Evolutionary conservation across 129 eudicot species (phyloP).

Genomic region (Tagetes erecta): DNA sequence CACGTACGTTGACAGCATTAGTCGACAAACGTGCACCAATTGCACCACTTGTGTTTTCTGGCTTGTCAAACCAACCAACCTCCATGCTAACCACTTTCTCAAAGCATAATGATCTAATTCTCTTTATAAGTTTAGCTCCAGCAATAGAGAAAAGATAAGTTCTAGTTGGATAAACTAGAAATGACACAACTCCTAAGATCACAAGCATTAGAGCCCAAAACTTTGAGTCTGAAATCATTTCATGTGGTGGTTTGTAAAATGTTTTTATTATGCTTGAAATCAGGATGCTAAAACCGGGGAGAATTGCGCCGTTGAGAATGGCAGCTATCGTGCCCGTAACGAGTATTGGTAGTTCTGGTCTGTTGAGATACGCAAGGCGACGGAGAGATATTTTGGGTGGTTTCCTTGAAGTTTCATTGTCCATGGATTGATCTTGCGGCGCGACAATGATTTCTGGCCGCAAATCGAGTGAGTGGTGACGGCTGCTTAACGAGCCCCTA

Average conservation of each 20-base stretch:
- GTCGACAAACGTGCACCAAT: slow-evolving; percentile 75
- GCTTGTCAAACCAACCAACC: slow-evolving; percentile 79
- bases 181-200: too few relatives aligned
- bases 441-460: too few relatives aligned
- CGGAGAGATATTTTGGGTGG: slow-evolving; percentile 36
- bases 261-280: slow-evolving; percentile 50
- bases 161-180: slow-evolving; percentile 39
- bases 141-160: slow-evolving; percentile 74
- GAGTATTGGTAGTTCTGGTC: slow-evolving; percentile 63
- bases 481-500: too few relatives aligned
- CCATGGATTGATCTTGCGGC: too few relatives aligned
- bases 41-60: slow-evolving; percentile 69
- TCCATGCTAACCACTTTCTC: slow-evolving; percentile 72
- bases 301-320: slow-evolving; percentile 48
- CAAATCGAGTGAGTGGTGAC: too few relatives aligned
- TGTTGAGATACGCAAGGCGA: slow-evolving; percentile 70
- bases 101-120: slow-evolving; percentile 65
- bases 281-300: slow-evolving; percentile 58
- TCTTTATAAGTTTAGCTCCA: slow-evolving; percentile 54
- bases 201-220: slow-evolving; percentile 41
- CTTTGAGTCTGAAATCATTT: slow-evolving; percentile 49
- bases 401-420: background rate
- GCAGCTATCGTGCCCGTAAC: slow-evolving; percentile 56
- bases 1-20: slow-evolving; percentile 73
- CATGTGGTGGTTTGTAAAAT: slow-evolving; percentile 50